Conservation (phyloP, 2,329 filamentous ascomycete species). For the Huntiella bhutanensis region DNA sequence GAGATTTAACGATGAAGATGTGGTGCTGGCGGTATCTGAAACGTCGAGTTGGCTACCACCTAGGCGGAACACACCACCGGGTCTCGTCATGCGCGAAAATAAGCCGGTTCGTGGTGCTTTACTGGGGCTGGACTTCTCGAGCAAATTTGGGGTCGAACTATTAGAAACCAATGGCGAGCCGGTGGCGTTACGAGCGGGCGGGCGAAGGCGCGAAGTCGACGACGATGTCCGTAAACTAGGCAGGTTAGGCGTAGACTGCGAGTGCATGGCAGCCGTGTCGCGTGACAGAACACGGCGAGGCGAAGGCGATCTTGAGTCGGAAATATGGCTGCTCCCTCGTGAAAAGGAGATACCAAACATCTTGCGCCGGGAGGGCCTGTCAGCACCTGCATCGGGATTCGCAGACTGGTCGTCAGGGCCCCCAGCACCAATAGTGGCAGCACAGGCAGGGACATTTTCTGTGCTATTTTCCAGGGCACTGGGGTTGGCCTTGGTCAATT, state of each 20-base stretch:
- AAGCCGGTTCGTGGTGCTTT: slow-evolving; percentile 18
- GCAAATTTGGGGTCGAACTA: no score
- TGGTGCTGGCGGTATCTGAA: slow-evolving; percentile 24
- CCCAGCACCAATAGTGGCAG: not conserved
- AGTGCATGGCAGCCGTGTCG: slow-evolving; percentile 6
- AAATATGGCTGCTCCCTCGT: slow-evolving; percentile 6
- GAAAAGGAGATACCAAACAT: slow-evolving; percentile 11
- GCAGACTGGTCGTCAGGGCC: slow-evolving; percentile 4
- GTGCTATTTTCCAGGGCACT: not conserved
- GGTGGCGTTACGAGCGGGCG: slow-evolving; percentile 4
- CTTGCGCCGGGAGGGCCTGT: slow-evolving; percentile 9
- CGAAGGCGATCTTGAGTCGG: slow-evolving; percentile 11
- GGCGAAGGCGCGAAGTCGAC: slow-evolving; percentile 3
- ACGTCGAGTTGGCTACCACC: slow-evolving; percentile 19
- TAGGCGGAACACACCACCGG: slow-evolving; percentile 24
- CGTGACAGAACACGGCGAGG: slow-evolving; percentile 7
- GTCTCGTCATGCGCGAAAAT: slow-evolving; percentile 30
- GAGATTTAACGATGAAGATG: slow-evolving; percentile 28
- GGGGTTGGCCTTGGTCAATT: not conserved
- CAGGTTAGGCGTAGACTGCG: slow-evolving; percentile 11
- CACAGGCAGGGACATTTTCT: slow-evolving; percentile 2
- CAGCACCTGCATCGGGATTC: not conserved
- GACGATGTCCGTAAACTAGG: slow-evolving; percentile 8
- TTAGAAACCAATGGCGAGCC: slow-evolving; percentile 1
- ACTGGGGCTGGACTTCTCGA: no score